Evolutionary conservation across 208 protist genomes (phyloP), one percentile per base, ranked within the genome.

Genomic region (Acanthamoeba rhysodes): DNA sequence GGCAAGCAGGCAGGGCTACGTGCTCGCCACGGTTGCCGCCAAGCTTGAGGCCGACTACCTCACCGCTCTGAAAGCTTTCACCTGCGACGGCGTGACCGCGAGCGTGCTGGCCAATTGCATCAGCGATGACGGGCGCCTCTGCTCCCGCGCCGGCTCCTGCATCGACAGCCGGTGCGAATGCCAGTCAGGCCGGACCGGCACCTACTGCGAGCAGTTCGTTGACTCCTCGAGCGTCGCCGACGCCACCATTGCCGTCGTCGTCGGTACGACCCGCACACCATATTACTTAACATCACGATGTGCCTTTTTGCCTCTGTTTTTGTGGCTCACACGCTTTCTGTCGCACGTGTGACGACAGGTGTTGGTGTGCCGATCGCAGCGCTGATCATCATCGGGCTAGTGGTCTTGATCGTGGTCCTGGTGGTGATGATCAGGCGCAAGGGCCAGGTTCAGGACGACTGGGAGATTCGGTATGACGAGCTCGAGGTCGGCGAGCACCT

Each of bases 401-500:
- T 45, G 18, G 45, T 10, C 14, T 24, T 88, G n/a, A 64, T 88
- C 22, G 50, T 88, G 50, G 80, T n/a, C 14, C 14, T 88, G n/a
- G 10, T 88, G 16, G 20, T 66, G 4, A 57, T 66, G 50, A 37
- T 45, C 27, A 34, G 24, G 16, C 80, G 80, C 45, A 88, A n/a
- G 27, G 16, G 50, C 9, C 27, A 37, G 20, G 32, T 9, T n/a
- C 50, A 88, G 9, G 80, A 88, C 50, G 50, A 88, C 22, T 88
- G 80, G 80, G 80, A 88, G 80, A 93, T 93, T n/a, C 16, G n/a
- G 59, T 76, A 53, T 62, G 64, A 93, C 18, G 87, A 93, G 62
- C 32, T 93, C 59, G 62, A 93, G 0, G 27, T 78, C 24, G 68
- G 68, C 22, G 92, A 95, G 72, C 32, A 68, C 12, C 55, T 95